These are phyloP conservation scores for Somion occarium DNA, from an alignment of 1,284 basidiomycete species.

Conservation along the genomic window DNA sequence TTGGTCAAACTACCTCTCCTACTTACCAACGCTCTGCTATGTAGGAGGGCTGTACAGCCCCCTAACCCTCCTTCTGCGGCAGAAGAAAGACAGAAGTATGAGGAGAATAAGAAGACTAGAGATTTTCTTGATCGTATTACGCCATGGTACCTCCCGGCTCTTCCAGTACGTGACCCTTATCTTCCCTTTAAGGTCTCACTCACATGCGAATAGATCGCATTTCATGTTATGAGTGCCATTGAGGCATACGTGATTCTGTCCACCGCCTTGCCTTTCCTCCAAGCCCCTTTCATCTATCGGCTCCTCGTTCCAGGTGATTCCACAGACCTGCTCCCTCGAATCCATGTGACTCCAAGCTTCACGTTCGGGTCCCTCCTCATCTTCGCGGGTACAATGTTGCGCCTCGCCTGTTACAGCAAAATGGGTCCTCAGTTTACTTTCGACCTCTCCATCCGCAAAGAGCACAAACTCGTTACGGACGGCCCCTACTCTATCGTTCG, in stretches of 20 bases:
- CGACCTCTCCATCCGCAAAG: constrained; percentile 9
- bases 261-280: not conserved
- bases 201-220: not conserved
- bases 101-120: not conserved
- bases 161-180: not conserved
- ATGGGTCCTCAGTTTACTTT: constrained; percentile 12
- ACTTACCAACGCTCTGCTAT: not conserved
- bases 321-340: not conserved
- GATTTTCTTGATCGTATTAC: not conserved
- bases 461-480: constrained; percentile 10
- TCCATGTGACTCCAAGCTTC: constrained; percentile 1
- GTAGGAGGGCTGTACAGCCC: not conserved
- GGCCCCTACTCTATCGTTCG: constrained; percentile 14
- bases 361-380: not conserved
- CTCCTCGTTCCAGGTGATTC: not conserved
- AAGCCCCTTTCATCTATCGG: not conserved
- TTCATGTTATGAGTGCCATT: not conserved
- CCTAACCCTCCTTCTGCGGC: constrained; percentile 1
- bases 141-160: not conserved
- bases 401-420: constrained; percentile 8
- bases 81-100: not conserved
- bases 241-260: not conserved
- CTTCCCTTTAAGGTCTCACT: not conserved
- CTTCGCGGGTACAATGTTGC: not conserved
- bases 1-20: not conserved